Evolutionary conservation across 1,284 basidiomycete species (phyloP).

Genomic region (Irpex rosettiformis): DNA sequence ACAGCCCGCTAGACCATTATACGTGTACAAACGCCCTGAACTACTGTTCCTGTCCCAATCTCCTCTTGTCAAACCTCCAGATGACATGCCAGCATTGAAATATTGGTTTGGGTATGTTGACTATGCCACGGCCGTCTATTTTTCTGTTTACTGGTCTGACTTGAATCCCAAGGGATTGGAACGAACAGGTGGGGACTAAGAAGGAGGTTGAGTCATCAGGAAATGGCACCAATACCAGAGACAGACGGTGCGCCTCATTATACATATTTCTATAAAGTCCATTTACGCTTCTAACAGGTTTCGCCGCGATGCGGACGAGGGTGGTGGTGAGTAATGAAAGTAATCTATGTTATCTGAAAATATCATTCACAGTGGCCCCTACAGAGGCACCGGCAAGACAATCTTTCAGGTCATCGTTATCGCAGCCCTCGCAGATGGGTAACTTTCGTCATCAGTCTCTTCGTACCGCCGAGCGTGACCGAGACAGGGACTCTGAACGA

Average conservation of each 20-base stretch:
- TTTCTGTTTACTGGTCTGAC: constrained; percentile 16
- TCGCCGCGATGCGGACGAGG: constrained; percentile 71
- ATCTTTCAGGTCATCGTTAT: constrained; percentile 65
- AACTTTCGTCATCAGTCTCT: constrained; percentile 84
- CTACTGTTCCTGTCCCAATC: constrained; percentile 69
- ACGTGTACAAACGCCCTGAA: constrained; percentile 64
- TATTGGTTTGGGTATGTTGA: constrained; percentile 82
- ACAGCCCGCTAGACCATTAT: constrained; percentile 38
- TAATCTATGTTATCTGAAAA: not conserved
- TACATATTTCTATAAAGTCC: constrained; percentile 17
- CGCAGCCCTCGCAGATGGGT: constrained; percentile 85
- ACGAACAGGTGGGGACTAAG: constrained; percentile 52
- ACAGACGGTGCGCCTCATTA: constrained; percentile 48
- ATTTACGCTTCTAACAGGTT: constrained; percentile 42
- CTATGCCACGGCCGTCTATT: constrained; percentile 13
- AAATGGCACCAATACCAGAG: constrained; percentile 48
- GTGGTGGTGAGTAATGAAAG: constrained; percentile 49
- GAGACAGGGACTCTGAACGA: constrained; percentile 55
- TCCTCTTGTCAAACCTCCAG: constrained; percentile 70
- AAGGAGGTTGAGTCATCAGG: constrained; percentile 61
- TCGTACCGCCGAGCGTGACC: constrained; percentile 62
- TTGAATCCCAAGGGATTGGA: constrained; percentile 40
- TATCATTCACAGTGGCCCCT: not conserved
- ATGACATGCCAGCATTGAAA: constrained; percentile 75
- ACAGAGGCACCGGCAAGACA: constrained; percentile 56